Conservation (phyloP, 306 rosid species). For the Urtica urens region DNA sequence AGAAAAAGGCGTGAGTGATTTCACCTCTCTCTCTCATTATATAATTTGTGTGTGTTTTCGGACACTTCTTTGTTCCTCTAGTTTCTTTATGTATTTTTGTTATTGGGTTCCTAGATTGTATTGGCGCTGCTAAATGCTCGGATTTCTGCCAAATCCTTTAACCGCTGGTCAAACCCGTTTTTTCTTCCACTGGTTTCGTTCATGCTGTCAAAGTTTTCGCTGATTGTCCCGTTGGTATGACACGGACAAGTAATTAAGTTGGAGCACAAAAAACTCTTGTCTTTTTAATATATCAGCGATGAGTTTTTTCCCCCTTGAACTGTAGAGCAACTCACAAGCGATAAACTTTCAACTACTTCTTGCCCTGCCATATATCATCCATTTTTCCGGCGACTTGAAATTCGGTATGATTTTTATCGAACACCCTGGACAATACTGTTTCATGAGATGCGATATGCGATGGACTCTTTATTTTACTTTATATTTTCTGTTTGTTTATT, state of each 20-base stretch:
- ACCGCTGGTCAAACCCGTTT: conserved; percentile 51
- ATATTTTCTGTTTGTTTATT: conserved; percentile 17
- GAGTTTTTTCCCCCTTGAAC: conserved; percentile 12
- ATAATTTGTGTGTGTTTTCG: not conserved
- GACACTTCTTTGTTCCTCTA: too few species aligned
- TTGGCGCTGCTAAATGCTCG: conserved; percentile 83
- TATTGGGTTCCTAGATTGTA: conserved; percentile 35
- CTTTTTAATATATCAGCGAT: too few species aligned
- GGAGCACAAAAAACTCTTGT: conserved; percentile 2
- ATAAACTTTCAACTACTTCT: conserved; percentile 72
- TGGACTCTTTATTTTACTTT: not conserved
- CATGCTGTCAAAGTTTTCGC: conserved; percentile 78
- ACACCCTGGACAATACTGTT: conserved; percentile 4
- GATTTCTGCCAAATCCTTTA: conserved; percentile 60
- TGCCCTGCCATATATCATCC: conserved; percentile 63
- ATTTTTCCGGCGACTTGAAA: conserved; percentile 74
- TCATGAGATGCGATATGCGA: not conserved
- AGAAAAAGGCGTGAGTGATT: conserved; percentile 51
- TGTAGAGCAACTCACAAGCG: conserved; percentile 69
- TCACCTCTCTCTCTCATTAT: not conserved
- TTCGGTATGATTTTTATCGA: conserved; percentile 41
- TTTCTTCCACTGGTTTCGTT: conserved; percentile 70
- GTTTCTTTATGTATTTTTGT: conserved; percentile 11
- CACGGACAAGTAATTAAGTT: conserved; percentile 11
- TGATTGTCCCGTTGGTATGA: conserved; percentile 89